phyloP scores from a whole-genome alignment of 192 early-diverging fungal genomes.

The Entophlyctis helioformis region DNA sequence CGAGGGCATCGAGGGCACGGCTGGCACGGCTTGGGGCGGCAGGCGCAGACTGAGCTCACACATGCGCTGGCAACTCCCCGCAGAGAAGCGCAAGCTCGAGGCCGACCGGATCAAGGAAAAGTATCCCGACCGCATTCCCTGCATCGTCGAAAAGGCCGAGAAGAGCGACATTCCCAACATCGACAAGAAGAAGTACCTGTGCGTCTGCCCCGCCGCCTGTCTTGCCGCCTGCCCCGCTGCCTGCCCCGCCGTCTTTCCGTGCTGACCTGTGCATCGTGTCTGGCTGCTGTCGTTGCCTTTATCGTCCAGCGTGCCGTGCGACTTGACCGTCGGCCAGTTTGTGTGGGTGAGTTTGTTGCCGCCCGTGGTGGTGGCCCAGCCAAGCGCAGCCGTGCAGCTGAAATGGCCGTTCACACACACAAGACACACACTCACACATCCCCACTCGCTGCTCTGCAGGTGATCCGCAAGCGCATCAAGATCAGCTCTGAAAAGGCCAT shows the following conservation, averaged over 20 bases:
- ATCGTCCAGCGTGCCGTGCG: conserved; percentile 62
- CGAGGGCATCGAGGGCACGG: too few relatives aligned
- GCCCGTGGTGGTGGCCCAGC: background rate
- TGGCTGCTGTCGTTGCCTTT: background rate
- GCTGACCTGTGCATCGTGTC: too few relatives aligned
- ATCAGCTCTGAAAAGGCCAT: conserved; percentile 95
- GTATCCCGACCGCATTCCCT: conserved; percentile 65
- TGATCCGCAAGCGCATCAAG: conserved; percentile 94
- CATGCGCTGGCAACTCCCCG: too few relatives aligned
- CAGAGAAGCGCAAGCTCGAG: conserved; percentile 95
- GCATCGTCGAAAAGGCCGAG: conserved; percentile 85
- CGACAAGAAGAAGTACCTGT: conserved; percentile 98
- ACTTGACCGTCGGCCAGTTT: conserved; percentile 94
- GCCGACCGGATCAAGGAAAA: conserved; percentile 92
- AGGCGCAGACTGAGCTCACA: too few relatives aligned
- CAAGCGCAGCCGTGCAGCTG: too few relatives aligned
- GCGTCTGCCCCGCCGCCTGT: conserved; percentile 1
- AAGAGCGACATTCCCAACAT: conserved; percentile 93
- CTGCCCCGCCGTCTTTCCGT: too few relatives aligned
- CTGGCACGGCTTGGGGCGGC: too few relatives aligned
- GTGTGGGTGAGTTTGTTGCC: conserved; percentile 55
- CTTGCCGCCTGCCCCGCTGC: too few relatives aligned
- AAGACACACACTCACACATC: background rate
- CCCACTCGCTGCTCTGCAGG: background rate
- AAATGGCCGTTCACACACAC: too few relatives aligned